Base-by-base conservation (phyloP, 179 eudicot species). In the Actinidia arguta region DNA sequence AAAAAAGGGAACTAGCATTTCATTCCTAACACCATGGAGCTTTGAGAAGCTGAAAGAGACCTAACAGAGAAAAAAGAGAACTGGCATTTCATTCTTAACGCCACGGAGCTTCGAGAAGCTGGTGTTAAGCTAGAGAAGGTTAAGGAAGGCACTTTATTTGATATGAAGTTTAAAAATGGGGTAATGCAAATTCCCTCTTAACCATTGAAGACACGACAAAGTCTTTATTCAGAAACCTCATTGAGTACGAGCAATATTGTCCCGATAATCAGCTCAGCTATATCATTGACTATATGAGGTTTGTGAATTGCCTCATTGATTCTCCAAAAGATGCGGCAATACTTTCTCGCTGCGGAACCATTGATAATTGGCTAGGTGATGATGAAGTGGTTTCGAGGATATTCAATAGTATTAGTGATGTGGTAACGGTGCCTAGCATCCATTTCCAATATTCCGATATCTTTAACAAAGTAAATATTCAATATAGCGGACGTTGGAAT, bases 121-220 rank as follows among this genome's bases (percentile, higher is more conserved):
- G 79, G 63, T 20, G 59, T 82, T 14, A 67, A 13, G 25, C 67
- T 82, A 42, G 25, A 64, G 25, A 52, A 24, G 51, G 11, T 6
- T 4, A 56, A 64, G 20, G 27, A 14, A 18, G 44, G 31, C 42
- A 22, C n/a, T 4, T 52, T 68, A 25, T 76, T 75, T 44, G 46
- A 56, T 42, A 42, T 82, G 16, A 42, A 42, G 8, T 82, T 82
- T 18, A 17, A 51, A 27, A 24, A 24, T 11, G 76, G 76, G 27
- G 0, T 39, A 73, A 27, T 82, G 4, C 14, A 13, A 6, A 59
- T 81, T 61, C 64, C 73, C 3, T 52, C 73, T 73, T 74, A 55
- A 51, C n/a, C 9, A 75, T 74, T 48, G 79, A 63, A 25, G 83
- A 81, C 39, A 47, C 64, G 36, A 81, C 83, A 18, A 79, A 81